Percentiles rank a stretch among this genome's conserved stretches.
Evolutionary conservation across 345 rosid genomes (phyloP).

Genomic region (Turnera subulata): DNA sequence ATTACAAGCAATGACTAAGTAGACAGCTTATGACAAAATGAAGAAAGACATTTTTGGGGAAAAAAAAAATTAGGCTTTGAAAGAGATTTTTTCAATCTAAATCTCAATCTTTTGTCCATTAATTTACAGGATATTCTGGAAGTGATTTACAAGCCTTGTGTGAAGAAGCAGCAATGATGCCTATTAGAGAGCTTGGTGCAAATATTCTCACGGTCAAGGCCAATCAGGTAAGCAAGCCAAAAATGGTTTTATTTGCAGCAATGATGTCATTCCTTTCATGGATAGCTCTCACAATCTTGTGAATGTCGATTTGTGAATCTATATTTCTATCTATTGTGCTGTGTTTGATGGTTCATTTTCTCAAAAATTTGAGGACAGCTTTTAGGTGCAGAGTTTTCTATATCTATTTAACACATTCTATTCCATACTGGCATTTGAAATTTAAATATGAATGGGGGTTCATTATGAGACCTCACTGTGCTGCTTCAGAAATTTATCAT

Average conservation of each 20-base stretch:
- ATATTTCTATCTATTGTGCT: too few species aligned
- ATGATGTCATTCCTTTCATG: not conserved
- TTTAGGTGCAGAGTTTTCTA: too few species aligned
- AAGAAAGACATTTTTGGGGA: too few species aligned
- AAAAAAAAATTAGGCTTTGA: not conserved
- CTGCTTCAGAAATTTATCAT: too few species aligned
- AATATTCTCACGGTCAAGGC: constrained; percentile 73
- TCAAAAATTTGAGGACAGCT: too few species aligned
- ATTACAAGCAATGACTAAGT: not conserved
- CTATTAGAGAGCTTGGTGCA: constrained; percentile 93
- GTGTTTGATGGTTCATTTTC: too few species aligned
- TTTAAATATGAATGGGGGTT: not conserved
- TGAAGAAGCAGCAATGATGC: constrained; percentile 99
- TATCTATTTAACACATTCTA: too few species aligned
- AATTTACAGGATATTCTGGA: constrained; percentile 79
- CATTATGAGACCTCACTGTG: too few species aligned
- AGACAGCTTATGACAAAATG: too few species aligned
- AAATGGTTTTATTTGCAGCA: not conserved
- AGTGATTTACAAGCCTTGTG: constrained; percentile 97
- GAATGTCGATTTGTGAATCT: not conserved
- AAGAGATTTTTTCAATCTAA: constrained; percentile 1
- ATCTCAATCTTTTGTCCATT: not conserved
- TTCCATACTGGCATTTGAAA: too few species aligned
- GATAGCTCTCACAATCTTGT: too few species aligned
- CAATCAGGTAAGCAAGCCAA: constrained; percentile 55